phyloP scores from a whole-genome alignment of 2,329 filamentous ascomycete species.

The Penicillium sp. region DNA sequence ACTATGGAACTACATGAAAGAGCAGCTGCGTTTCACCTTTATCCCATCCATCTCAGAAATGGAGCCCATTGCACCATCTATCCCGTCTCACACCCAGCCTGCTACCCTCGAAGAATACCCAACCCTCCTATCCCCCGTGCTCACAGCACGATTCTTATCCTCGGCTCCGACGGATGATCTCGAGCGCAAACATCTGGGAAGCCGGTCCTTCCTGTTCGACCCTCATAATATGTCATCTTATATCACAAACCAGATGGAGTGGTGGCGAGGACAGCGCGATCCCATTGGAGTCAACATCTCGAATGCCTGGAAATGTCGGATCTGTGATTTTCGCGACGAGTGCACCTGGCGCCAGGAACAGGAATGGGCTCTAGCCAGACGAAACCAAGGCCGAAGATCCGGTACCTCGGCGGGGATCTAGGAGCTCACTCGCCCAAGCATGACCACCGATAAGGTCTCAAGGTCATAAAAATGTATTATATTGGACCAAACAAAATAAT shows the following conservation, averaged over 20 bases:
- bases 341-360: conserved; percentile 77
- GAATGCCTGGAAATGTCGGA: conserved; percentile 84
- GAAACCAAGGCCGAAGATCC: conserved; percentile 25
- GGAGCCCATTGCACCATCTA: conserved; percentile 27
- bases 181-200: conserved; percentile 48
- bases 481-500: background rate
- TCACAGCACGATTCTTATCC: conserved; percentile 47
- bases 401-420: conserved; percentile 1
- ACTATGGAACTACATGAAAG: conserved; percentile 65
- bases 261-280: conserved; percentile 78
- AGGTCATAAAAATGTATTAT: background rate
- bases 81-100: conserved; percentile 36
- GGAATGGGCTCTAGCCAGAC: conserved; percentile 57
- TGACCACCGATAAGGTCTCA: background rate
- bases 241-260: conserved; percentile 69
- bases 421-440: background rate
- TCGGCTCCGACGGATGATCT: conserved; percentile 29
- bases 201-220: conserved; percentile 67
- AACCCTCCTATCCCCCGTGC: conserved; percentile 45
- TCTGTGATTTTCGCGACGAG: conserved; percentile 76
- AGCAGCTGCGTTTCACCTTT: conserved; percentile 57
- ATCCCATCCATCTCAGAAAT: conserved; percentile 24
- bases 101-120: conserved; percentile 34
- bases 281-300: conserved; percentile 76
- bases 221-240: conserved; percentile 63